Conservation (phyloP, 208 protist species). For the Trypanosoma scelopori region DNA sequence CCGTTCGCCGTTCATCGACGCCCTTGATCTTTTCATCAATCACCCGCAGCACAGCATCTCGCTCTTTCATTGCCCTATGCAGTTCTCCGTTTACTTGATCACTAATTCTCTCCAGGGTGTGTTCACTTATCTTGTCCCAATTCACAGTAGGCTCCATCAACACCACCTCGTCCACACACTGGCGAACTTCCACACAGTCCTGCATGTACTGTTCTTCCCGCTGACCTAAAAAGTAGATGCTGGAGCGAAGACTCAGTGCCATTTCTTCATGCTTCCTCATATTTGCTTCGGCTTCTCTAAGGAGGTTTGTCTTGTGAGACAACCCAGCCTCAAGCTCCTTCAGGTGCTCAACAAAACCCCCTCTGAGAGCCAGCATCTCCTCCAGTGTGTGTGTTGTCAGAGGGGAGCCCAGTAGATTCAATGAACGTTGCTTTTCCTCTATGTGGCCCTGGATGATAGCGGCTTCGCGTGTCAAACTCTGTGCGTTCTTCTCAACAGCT, state of each 20-base stretch:
- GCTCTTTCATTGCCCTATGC: slow-evolving; percentile 6
- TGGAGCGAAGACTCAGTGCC: slow-evolving; percentile 34
- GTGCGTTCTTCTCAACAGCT: slow-evolving; percentile 51
- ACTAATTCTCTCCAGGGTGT: slow-evolving; percentile 31
- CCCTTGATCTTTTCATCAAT: slow-evolving; percentile 22
- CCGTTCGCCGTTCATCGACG: slow-evolving; percentile 33
- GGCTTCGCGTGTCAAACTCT: slow-evolving; percentile 54
- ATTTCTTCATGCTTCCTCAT: slow-evolving; percentile 38
- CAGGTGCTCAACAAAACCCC: slow-evolving; percentile 39
- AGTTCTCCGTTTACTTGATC: slow-evolving; percentile 31
- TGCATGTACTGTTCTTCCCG: slow-evolving; percentile 51
- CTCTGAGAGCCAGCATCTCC: slow-evolving; percentile 42
- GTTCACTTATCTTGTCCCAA: slow-evolving; percentile 53
- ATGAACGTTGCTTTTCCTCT: slow-evolving; percentile 56
- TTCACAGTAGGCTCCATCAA: slow-evolving; percentile 35
- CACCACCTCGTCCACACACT: slow-evolving; percentile 25
- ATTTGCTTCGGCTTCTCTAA: slow-evolving; percentile 31
- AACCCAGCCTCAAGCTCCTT: slow-evolving; percentile 33
- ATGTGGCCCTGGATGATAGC: slow-evolving; percentile 61
- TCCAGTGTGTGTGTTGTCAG: slow-evolving; percentile 40
- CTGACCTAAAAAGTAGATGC: slow-evolving; percentile 47
- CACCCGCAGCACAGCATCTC: slow-evolving; percentile 2
- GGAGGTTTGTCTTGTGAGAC: slow-evolving; percentile 28
- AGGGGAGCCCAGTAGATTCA: slow-evolving; percentile 29
- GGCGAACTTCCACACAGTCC: slow-evolving; percentile 34